Evolutionary conservation across 2,329 filamentous ascomycete species (phyloP), one percentile per base, ranked within the genome.

Genomic region (Paraphaeosphaeria sporulosa): DNA sequence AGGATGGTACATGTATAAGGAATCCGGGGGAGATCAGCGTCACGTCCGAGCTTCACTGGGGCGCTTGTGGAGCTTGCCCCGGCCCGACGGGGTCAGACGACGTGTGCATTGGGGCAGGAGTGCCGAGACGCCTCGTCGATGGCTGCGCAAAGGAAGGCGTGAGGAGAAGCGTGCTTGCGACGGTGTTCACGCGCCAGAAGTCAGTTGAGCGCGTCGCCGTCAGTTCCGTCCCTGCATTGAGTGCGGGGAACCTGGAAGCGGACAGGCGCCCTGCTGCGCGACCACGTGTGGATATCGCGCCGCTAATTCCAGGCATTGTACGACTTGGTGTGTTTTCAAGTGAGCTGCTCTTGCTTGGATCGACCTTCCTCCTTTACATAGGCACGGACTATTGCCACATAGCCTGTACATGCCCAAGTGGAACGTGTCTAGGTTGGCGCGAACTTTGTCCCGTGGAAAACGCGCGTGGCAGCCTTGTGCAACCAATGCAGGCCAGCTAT

Each of bases 11-110:
- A 70, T 68, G 56, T 69, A 66, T 32, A 6, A 65, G 55, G 59
- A 59, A 61, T 53, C 49, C 34, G 50, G 63, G n/a, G 65, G 51
- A 59, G 49, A 52, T 40, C 49, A 63, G 55, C 48, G 56, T 65
- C 61, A 53, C 48, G 56, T 65, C 61, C 63, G 64, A 65, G 65
- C 68, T 65, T 67, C 55, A 62, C 55, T 36, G 64, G 47, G 64
- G 60, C 59, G 66, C 68, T 69, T 68, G 68, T 71, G 71, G 36
- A 73, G 67, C 71, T 72, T 64, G 66, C 64, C 36, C 19, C 48
- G 21, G 42, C 15, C 32, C 48, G 21, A 44, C n/a, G n/a, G 25
- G 23, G 62, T 64, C 59, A 62, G 57, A 53, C 59, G 62, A 62
- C 56, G 43, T 38, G 34, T 40, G 2, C 27, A 30, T 61, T 23